Base-by-base conservation (phyloP, 1,284 basidiomycete species). In the Leccinum angustisporum region DNA sequence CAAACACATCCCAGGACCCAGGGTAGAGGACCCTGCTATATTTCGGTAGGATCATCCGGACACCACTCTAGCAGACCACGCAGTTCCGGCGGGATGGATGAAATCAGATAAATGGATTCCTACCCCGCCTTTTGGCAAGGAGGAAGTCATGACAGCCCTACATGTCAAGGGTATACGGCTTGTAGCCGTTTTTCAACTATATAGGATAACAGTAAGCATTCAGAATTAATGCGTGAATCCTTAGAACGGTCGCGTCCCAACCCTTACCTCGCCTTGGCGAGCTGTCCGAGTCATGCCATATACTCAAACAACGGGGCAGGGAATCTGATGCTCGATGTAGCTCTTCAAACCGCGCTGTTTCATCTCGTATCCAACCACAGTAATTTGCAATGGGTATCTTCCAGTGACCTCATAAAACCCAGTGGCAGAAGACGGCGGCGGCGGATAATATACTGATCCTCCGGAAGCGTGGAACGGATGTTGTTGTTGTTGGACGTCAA, bases 111-210 rank as follows among this genome's bases (percentile, higher is more conserved):
- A 86, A 90, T 2, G 86, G 86, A 72, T 98, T 98, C 61, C 96
- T 82, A 50, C 80, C 77, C 38, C 82, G 81, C 50, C 94, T 83
- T 78, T 98, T 98, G 54, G 81, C 79, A 14, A 88, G 79, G 8
- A 98, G 83, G 31, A 80, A 77, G 7, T 86, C 83, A 68, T 96
- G 93, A 73, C 97, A 98, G 7, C 96, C 96, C 68, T 97, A 97
- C 33, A 85, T 77, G 72, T 97, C 95, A 59, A 80, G 73, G 21
- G 84, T 80, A 75, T 90, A 96, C 2, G 92, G 93, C 38, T 83
- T 74, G 71, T 89, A 94, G 14, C 93, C 93, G 71, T 92, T 91
- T 71, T 91, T 73, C 59, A 64, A 62, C 67, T 66, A 65, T 57
- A 65, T 63, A 58, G 31, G 50, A 66, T 57, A 51, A 61, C 61